Percentiles rank a stretch among this genome's conserved stretches.
Conservation (phyloP, 2,329 filamentous ascomycete genomes). For the Aspergillus jensenii region DNA sequence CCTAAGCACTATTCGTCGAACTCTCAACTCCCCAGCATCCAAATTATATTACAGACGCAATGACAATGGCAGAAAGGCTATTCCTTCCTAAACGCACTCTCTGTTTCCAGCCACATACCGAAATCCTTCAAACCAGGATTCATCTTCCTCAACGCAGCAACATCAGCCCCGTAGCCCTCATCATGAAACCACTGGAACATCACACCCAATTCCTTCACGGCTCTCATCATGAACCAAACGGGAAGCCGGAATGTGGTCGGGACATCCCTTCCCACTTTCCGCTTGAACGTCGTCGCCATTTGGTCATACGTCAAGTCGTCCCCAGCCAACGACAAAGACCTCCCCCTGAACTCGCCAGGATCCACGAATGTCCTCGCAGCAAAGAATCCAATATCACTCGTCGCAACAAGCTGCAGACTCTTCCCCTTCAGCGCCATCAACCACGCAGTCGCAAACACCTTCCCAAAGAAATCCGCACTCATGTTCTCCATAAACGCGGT, state of each 20-base stretch:
- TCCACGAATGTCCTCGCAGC: slow-evolving; percentile 51
- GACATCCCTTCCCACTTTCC: slow-evolving; percentile 44
- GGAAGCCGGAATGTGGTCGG: slow-evolving; percentile 41
- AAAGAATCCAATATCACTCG: slow-evolving; percentile 53
- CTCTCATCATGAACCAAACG: slow-evolving; percentile 43
- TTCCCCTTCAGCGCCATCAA: slow-evolving; percentile 43
- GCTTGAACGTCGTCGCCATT: slow-evolving; percentile 47
- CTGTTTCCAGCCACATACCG: slow-evolving; percentile 48
- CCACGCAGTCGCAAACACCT: slow-evolving; percentile 48
- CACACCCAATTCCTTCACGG: slow-evolving; percentile 44
- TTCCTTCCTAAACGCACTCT: slow-evolving; percentile 33
- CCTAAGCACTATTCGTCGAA: too few relatives aligned
- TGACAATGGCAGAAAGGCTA: too few relatives aligned
- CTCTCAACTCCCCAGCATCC: too few relatives aligned
- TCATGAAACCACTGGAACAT: slow-evolving; percentile 55
- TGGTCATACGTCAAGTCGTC: slow-evolving; percentile 52
- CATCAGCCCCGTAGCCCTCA: slow-evolving; percentile 49
- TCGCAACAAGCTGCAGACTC: slow-evolving; percentile 44
- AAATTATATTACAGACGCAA: too few relatives aligned
- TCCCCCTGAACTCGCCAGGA: slow-evolving; percentile 42
- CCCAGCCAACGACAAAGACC: slow-evolving; percentile 47
- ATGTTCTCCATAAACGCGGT: slow-evolving; percentile 64
- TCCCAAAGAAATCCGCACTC: slow-evolving; percentile 47
- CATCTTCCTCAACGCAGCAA: slow-evolving; percentile 41
- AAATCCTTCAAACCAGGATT: slow-evolving; percentile 51